A percentile compares a stretch with the other conserved stretches of the same genome.
Evolutionary conservation across 78 protist species (phyloP).

Genomic region (Thecamonas trahens): DNA sequence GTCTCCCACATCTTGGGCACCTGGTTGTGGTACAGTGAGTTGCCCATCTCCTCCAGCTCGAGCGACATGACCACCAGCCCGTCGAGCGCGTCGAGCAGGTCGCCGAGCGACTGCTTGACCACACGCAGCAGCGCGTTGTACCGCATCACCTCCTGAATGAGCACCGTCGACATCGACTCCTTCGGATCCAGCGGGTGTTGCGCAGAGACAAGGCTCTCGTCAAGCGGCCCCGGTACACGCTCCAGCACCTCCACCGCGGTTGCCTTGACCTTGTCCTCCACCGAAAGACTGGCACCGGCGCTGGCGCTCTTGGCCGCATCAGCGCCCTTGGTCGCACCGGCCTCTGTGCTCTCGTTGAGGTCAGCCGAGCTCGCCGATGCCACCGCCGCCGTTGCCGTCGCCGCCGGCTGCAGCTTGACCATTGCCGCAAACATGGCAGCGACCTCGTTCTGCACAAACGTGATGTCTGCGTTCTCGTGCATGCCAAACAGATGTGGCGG

Average conservation of each 20-base stretch:
- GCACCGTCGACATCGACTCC: constrained; percentile 60
- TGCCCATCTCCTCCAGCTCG: constrained; percentile 47
- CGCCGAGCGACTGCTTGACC: constrained; percentile 25
- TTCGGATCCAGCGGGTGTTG: not conserved
- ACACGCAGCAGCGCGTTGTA: constrained; percentile 57
- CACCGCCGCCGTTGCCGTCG: no score
- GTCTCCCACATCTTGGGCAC: constrained; percentile 44
- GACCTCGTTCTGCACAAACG: constrained; percentile 52
- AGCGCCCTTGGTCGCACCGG: no score
- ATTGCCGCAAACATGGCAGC: constrained; percentile 15
- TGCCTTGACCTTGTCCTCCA: no score
- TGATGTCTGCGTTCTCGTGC: constrained; percentile 84
- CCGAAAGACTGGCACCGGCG: not conserved
- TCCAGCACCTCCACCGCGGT: not conserved
- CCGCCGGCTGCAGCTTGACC: no score
- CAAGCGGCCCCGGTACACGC: not conserved
- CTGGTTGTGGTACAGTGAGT: constrained; percentile 37
- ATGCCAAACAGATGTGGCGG: constrained; percentile 73
- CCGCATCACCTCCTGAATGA: constrained; percentile 68
- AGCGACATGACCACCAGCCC: constrained; percentile 73
- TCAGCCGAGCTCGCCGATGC: no score
- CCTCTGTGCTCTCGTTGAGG: no score
- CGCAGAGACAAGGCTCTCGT: no score
- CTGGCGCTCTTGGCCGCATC: constrained; percentile 4
- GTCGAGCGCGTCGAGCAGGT: constrained; percentile 58